These are phyloP conservation scores for Telopea speciosissima DNA, from an alignment of 177 flowering plant species.

Conservation along the genomic window DNA sequence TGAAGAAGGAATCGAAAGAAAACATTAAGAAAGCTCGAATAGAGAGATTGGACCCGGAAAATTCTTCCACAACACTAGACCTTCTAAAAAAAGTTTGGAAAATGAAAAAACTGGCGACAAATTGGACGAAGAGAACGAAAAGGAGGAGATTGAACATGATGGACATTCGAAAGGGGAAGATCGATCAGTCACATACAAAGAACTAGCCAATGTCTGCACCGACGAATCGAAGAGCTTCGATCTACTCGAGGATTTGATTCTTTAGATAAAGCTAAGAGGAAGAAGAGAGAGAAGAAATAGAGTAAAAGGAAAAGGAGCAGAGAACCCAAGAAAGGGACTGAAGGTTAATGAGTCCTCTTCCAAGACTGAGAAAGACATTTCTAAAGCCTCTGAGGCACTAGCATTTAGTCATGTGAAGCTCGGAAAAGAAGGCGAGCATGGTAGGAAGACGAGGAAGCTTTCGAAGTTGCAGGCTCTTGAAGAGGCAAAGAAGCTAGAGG, in stretches of 20 bases:
- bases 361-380: constrained; percentile 30
- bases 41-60: constrained; percentile 68
- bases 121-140: too few relatives aligned
- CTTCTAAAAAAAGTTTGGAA: constrained; percentile 45
- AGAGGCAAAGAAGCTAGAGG: constrained; percentile 49
- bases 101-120: constrained; percentile 24
- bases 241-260: constrained; percentile 25
- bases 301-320: constrained; percentile 27
- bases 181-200: constrained; percentile 53
- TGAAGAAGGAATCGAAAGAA: constrained; percentile 54
- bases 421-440: constrained; percentile 38
- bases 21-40: constrained; percentile 72
- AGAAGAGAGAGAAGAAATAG: constrained; percentile 33
- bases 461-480: constrained; percentile 63
- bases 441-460: constrained; percentile 57
- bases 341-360: not conserved
- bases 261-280: constrained; percentile 21
- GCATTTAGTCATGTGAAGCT: constrained; percentile 59
- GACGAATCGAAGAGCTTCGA: constrained; percentile 45
- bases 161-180: constrained; percentile 1
- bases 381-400: too few relatives aligned
- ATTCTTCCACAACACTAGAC: constrained; percentile 48
- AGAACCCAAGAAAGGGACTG: constrained; percentile 19
- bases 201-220: constrained; percentile 39
- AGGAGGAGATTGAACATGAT: too few relatives aligned